A percentile compares a stretch with the other conserved stretches of the same genome.
Conservation (phyloP, 306 rosid genomes). For the Prunus padus region DNA sequence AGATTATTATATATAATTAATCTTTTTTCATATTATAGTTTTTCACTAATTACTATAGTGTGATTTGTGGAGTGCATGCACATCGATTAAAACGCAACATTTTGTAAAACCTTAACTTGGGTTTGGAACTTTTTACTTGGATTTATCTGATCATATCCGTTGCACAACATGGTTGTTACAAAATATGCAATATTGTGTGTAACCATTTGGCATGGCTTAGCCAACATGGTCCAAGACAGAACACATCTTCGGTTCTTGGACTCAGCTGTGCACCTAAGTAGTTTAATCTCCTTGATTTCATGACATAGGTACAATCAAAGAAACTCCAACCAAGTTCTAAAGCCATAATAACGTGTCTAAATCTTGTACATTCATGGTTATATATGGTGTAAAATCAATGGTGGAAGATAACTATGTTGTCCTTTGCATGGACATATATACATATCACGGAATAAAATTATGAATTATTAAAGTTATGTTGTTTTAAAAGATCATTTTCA, state of each 20-base stretch:
- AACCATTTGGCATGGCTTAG: not conserved
- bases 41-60: too few relatives aligned
- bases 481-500: too few relatives aligned
- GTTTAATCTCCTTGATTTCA: not conserved
- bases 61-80: too few relatives aligned
- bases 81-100: not conserved
- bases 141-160: constrained; percentile 19
- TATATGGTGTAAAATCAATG: too few relatives aligned
- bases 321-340: not conserved
- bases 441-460: too few relatives aligned
- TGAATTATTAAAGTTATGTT: too few relatives aligned
- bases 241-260: constrained; percentile 4
- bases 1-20: too few relatives aligned
- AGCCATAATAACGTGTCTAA: not conserved
- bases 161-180: constrained; percentile 13
- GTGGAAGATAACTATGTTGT: too few relatives aligned
- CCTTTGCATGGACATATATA: too few relatives aligned
- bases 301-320: not conserved
- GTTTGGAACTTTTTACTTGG: constrained; percentile 30
- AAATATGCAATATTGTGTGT: not conserved
- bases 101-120: constrained; percentile 11
- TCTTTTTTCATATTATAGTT: too few relatives aligned
- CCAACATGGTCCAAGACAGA: constrained; percentile 8
- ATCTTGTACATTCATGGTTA: not conserved
- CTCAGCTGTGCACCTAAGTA: not conserved